Evolutionary conservation across 768 basidiomycete species (phyloP).

Genomic region (Leucogyrophana mollusca): DNA sequence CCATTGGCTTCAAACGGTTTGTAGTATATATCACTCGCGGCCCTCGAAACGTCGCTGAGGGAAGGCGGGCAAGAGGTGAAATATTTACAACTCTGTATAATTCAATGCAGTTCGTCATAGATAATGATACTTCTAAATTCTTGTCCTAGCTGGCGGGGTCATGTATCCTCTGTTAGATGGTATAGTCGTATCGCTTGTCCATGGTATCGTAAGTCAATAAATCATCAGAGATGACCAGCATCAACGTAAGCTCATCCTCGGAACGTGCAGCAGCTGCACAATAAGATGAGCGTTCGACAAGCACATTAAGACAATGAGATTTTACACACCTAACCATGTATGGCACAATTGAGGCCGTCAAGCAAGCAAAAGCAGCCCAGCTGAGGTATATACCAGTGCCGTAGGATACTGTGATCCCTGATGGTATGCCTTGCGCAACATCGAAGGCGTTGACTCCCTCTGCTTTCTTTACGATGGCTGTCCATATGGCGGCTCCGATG

Average conservation of each 20-base stretch:
- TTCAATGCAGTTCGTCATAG: background rate
- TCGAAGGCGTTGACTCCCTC: conserved; percentile 55
- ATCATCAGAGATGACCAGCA: conserved; percentile 23
- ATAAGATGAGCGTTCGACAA: background rate
- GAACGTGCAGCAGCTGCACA: conserved; percentile 76
- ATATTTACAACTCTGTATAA: too few relatives aligned
- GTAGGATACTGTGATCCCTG: conserved; percentile 64
- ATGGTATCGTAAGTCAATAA: too few relatives aligned
- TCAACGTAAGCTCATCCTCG: conserved; percentile 48
- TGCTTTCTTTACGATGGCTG: conserved; percentile 64
- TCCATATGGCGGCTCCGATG: conserved; percentile 76
- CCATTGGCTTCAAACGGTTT: too few relatives aligned
- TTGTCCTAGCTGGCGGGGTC: background rate
- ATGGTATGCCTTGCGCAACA: conserved; percentile 38
- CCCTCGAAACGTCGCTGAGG: too few relatives aligned
- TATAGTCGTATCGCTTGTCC: background rate
- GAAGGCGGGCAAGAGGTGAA: too few relatives aligned
- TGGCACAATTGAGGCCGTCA: conserved; percentile 64
- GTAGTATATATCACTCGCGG: too few relatives aligned
- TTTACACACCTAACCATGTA: conserved; percentile 71
- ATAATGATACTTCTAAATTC: background rate
- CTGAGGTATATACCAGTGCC: conserved; percentile 64
- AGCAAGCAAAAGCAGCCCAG: conserved; percentile 74
- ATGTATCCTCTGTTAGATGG: background rate
- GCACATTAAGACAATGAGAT: background rate